These are phyloP conservation scores for Solanum clarkiae DNA, from an alignment of 257 asterid species.

Conservation along the genomic window DNA sequence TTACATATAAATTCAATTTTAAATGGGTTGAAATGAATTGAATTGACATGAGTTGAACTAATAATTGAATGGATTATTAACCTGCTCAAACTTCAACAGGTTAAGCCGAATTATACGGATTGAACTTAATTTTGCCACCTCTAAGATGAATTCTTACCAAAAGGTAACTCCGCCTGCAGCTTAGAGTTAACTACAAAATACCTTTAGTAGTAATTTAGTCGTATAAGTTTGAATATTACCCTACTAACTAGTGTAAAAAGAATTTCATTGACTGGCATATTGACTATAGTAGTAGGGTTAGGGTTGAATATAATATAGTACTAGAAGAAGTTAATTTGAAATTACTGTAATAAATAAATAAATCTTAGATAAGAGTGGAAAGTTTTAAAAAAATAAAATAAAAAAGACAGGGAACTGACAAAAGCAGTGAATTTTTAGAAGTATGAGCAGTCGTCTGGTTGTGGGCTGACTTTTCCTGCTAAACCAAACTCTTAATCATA, in stretches of 20 bases:
- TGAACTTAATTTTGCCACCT: too few relatives aligned
- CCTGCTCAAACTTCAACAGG: too few relatives aligned
- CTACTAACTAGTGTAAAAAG: background rate
- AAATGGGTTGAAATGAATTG: too few relatives aligned
- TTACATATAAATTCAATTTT: too few relatives aligned
- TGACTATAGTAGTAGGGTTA: background rate
- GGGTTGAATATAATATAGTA: background rate
- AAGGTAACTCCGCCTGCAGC: background rate
- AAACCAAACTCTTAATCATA: slow-evolving; percentile 38
- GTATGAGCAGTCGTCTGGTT: slow-evolving; percentile 56
- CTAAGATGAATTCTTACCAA: too few relatives aligned
- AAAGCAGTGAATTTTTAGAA: slow-evolving; percentile 77
- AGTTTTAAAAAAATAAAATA: background rate
- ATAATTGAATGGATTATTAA: too few relatives aligned
- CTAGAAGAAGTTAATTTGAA: background rate
- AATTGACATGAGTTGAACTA: too few relatives aligned
- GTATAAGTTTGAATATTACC: background rate
- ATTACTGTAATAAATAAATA: background rate
- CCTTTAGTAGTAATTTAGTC: background rate
- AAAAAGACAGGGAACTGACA: slow-evolving; percentile 34
- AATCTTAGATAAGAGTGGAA: background rate
- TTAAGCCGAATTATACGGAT: too few relatives aligned
- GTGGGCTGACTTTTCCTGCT: slow-evolving; percentile 81
- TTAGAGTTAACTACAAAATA: background rate
- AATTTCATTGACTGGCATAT: background rate